phyloP scores from a whole-genome alignment of 73 alveolate species.

The Symbiodinium natans region DNA sequence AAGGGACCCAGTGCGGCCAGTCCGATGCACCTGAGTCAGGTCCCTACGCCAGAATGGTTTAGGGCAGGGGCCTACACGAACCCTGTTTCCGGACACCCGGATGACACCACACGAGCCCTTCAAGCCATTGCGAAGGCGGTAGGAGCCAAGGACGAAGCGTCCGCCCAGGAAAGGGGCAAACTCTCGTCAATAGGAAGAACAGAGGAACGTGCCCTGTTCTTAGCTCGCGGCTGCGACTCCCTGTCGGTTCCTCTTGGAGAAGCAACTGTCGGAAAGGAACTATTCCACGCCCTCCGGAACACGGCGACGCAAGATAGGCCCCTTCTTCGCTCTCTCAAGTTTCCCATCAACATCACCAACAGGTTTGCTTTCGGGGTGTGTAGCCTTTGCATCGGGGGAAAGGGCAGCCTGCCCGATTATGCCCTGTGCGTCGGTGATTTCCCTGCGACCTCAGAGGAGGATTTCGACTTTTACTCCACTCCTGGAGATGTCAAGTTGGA shows the following conservation, averaged over 20 bases:
- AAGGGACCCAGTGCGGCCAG: too few species aligned
- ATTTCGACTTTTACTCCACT: neutral
- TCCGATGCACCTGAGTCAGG: too few species aligned
- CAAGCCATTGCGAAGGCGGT: slow-evolving; percentile 42
- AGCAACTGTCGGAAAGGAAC: slow-evolving; percentile 32
- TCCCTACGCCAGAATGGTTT: too few species aligned
- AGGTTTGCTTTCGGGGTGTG: neutral
- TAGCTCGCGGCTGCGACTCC: slow-evolving; percentile 31
- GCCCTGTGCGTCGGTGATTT: slow-evolving; percentile 25
- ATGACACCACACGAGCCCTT: slow-evolving; percentile 7
- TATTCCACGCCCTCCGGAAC: slow-evolving; percentile 11
- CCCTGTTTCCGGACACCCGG: neutral
- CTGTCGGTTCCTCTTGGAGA: neutral
- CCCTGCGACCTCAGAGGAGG: slow-evolving; percentile 36
- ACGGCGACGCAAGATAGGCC: slow-evolving; percentile 28
- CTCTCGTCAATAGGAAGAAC: neutral
- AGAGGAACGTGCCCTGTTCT: neutral
- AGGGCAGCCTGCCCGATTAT: neutral
- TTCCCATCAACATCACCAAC: slow-evolving; percentile 68
- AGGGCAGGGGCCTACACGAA: slow-evolving; percentile 10
- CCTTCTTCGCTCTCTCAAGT: neutral
- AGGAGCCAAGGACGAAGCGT: neutral
- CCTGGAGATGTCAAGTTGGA: neutral
- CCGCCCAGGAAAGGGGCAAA: slow-evolving; percentile 13
- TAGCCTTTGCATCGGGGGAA: neutral